phyloP scores from a whole-genome alignment of 1,284 basidiomycete species.

The Leccinum pachyderme region DNA sequence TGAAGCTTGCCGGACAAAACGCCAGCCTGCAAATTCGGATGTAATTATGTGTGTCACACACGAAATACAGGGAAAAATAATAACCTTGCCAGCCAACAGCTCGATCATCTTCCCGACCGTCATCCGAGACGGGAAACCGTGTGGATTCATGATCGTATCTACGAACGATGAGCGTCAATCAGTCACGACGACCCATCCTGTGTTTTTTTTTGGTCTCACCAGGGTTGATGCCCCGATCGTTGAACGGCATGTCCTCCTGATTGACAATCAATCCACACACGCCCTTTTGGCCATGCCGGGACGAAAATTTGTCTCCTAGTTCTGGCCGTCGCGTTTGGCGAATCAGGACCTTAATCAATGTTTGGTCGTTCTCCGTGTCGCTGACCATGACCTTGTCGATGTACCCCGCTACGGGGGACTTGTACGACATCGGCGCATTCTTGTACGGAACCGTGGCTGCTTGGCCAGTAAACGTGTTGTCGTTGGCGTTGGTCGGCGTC shows the following conservation, averaged over 20 bases:
- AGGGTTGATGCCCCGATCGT: slow-evolving; percentile 92
- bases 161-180: slow-evolving; percentile 13
- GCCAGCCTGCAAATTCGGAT: slow-evolving; percentile 60
- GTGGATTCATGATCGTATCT: slow-evolving; percentile 99
- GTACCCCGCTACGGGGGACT: slow-evolving; percentile 88
- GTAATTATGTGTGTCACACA: not conserved
- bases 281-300: slow-evolving; percentile 97
- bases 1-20: slow-evolving; percentile 85
- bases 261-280: slow-evolving; percentile 98
- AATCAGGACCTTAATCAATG: slow-evolving; percentile 98
- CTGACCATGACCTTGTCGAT: slow-evolving; percentile 98
- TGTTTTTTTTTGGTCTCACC: slow-evolving; percentile 41
- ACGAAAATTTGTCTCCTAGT: slow-evolving; percentile 98
- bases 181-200: not conserved
- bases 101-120: slow-evolving; percentile 99
- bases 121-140: slow-evolving; percentile 99
- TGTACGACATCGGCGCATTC: slow-evolving; percentile 88
- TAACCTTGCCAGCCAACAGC: slow-evolving; percentile 90
- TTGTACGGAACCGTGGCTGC: slow-evolving; percentile 82
- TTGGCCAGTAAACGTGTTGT: slow-evolving; percentile 79
- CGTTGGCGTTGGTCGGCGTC: slow-evolving; percentile 87
- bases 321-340: slow-evolving; percentile 96
- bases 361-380: slow-evolving; percentile 93
- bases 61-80: not conserved
- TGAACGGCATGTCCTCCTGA: slow-evolving; percentile 99